A percentile compares a stretch with the other conserved stretches of the same genome.
phyloP scores from a whole-genome alignment of 176 grass and related monocot genomes.

The Oryza officinalis region DNA sequence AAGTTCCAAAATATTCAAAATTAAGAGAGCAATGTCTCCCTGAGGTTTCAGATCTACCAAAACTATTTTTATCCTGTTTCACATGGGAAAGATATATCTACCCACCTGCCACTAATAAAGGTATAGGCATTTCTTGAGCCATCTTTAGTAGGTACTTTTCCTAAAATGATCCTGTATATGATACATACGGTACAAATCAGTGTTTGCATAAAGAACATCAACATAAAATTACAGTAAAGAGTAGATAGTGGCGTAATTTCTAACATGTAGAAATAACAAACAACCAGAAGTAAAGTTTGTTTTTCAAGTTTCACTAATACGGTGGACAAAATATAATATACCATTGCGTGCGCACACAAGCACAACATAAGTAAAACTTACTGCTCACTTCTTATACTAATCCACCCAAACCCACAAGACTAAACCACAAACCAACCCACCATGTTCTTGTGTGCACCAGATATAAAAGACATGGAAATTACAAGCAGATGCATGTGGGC shows the following conservation, averaged over 20 bases:
- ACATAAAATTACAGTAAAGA: conserved; percentile 23
- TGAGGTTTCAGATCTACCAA: conserved; percentile 16
- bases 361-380: neutral
- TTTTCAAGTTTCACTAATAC: conserved; percentile 26
- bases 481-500: neutral
- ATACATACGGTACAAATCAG: conserved; percentile 57
- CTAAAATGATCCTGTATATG: conserved; percentile 88
- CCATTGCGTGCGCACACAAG: neutral
- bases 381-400: neutral
- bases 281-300: conserved; percentile 11
- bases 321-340: conserved; percentile 15
- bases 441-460: conserved; percentile 12
- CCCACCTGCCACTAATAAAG: conserved; percentile 87
- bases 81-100: conserved; percentile 49
- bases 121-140: conserved; percentile 89
- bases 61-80: conserved; percentile 41
- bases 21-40: conserved; percentile 1
- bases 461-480: neutral
- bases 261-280: neutral
- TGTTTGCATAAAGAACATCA: conserved; percentile 39
- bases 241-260: conserved; percentile 27
- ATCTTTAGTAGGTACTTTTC: conserved; percentile 90
- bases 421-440: conserved; percentile 17
- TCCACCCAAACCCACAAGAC: neutral
- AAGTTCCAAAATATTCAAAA: conserved; percentile 16